Conservation (phyloP, 73 alveolate genomes). For the Stentor coeruleus region DNA sequence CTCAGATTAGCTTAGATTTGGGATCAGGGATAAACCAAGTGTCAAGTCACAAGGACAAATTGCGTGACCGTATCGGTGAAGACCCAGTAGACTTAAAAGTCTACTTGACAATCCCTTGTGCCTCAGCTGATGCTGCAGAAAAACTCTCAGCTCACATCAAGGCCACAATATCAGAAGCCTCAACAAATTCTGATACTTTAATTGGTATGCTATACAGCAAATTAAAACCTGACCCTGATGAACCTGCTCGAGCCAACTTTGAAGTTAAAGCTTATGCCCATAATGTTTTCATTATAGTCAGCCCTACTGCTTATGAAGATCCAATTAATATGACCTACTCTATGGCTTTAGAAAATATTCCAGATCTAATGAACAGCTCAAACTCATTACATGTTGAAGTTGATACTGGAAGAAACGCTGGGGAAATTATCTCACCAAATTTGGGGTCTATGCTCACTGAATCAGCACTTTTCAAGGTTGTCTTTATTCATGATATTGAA, state of each 20-base stretch:
- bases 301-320: not conserved
- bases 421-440: not conserved
- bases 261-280: not conserved
- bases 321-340: not conserved
- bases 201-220: not conserved
- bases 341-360: not conserved
- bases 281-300: not conserved
- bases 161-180: not conserved
- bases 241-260: not conserved
- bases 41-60: not conserved
- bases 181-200: not conserved
- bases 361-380: not conserved
- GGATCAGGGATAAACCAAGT: not conserved
- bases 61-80: not conserved
- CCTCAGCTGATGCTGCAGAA: not conserved
- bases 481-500: not conserved
- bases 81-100: not conserved
- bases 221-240: constrained; percentile 1
- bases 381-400: not conserved
- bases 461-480: not conserved
- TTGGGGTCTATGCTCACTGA: not conserved
- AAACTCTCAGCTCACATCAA: not conserved
- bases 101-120: not conserved
- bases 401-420: not conserved
- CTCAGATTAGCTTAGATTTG: not conserved